These are phyloP conservation scores for Suhomyces emberorum DNA, from an alignment of 805 yeast genomes.

Conservation along the genomic window DNA sequence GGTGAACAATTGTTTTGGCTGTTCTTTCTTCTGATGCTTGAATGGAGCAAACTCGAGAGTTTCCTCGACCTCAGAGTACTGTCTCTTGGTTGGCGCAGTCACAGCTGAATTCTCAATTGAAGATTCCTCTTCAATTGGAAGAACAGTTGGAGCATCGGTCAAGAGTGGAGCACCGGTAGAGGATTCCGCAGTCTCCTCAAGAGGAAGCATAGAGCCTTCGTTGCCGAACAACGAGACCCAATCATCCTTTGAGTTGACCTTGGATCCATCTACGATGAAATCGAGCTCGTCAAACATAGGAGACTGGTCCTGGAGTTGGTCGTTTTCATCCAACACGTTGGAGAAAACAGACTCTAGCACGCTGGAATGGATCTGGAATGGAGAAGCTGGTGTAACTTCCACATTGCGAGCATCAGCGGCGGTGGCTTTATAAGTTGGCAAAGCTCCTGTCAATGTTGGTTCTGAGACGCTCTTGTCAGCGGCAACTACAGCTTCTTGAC, in stretches of 20 bases:
- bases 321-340: conserved; percentile 31
- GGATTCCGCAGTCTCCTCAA: conserved; percentile 4
- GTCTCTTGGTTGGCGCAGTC: conserved; percentile 16
- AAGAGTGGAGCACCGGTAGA: not conserved
- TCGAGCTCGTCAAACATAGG: conserved; percentile 62
- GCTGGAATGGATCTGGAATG: conserved; percentile 51
- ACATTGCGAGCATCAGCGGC: conserved; percentile 1
- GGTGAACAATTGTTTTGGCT: conserved; percentile 23
- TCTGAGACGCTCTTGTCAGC: conserved; percentile 4
- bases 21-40: conserved; percentile 8
- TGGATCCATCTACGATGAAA: conserved; percentile 38
- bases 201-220: conserved; percentile 18
- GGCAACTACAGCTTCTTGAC: conserved; percentile 1
- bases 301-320: conserved; percentile 38
- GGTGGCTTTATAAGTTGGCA: conserved; percentile 4
- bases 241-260: conserved; percentile 41
- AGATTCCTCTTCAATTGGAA: not conserved
- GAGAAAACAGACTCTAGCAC: conserved; percentile 52
- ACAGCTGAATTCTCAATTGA: not conserved
- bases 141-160: not conserved
- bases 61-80: conserved; percentile 23
- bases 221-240: conserved; percentile 61
- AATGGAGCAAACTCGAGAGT: conserved; percentile 19
- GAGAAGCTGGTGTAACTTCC: conserved; percentile 29
- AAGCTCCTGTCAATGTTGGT: conserved; percentile 4